Base-by-base conservation (phyloP, 2,329 filamentous ascomycete genomes). In the Ilyonectria destructans region DNA sequence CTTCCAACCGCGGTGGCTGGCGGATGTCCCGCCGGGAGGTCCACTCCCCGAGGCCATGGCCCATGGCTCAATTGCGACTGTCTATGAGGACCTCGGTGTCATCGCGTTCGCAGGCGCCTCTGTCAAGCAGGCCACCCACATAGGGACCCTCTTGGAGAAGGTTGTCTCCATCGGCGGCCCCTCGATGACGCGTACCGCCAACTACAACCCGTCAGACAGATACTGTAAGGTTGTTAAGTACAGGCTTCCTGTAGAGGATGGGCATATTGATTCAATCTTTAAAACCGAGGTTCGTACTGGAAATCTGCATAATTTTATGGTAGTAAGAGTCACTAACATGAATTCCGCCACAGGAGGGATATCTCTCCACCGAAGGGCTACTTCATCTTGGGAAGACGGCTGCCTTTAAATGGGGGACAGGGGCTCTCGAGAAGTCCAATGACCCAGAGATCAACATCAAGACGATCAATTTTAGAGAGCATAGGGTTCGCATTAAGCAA, bases 1-100 rank as follows among this genome's bases (percentile, higher is more conserved):
- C 5, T 61, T 75, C 10, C 67, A 69, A 8, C 74, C 76, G 2
- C 70, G 71, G 19, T 35, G 35, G 15, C 23, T 31, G 15, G 4
- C 8, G 6, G 9, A 60, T 7, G 52, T 68, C 33, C 68, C 68
- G 26, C 33, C 15, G 8, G 63, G 72, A 23, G 13, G 60, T 46
- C 55, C 7, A 5, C 26, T 26, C 26, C 26, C 26, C 26, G 26
- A 4, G 26, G 26, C 5, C 26, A 26, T 6, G 5, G 4, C 26
- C 5, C 4, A 26, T 26, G 26, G 5, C 26, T 26, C 26, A 26
- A 26, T 26, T 26, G 5, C 4, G 15, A 35, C 8, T 4, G 17
- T 29, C 49, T 80, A 80, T 57, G 71, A 79, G 21, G 80, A 81
- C 54, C 70, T 80, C 0, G 80, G 80, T 3, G 74, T 79, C 2